Base-by-base conservation (phyloP, 495 filamentous ascomycete genomes). In the Hyphodiscus hymeniophilus region DNA sequence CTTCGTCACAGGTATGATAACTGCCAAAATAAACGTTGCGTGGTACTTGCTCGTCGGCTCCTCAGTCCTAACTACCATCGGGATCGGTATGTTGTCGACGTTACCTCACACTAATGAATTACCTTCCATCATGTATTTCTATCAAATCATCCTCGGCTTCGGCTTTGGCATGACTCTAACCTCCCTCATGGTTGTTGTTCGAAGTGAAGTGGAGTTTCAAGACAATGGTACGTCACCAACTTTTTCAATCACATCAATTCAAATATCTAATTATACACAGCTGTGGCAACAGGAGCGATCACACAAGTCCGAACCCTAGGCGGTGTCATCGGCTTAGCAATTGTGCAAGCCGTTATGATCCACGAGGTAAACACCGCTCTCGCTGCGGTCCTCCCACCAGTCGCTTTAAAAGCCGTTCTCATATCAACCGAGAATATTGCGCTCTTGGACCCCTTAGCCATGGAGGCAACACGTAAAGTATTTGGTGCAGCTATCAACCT, bases 251-350 rank as follows among this genome's bases (percentile, higher is more conserved):
- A n/a, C n/a, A n/a, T n/a, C n/a, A 34, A 22, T 24, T 45, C n/a
- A 5, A 17, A 8, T 38, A 1, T 23, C 43, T 17, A 15, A 30
- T 5, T 3, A 12, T 39, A 18, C 3, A 39, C 22, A 73, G 70
- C 71, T 18, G 51, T 69, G 2, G 70, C 69, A 0, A 72, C 74
- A 42, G 72, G 70, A 8, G 63, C 75, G 22, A 42, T 75, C 16
- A 67, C 72, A 0, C 70, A 75, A 30, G 63, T 66, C 22, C 66
- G 71, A 15, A 64, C 74, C 10, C 60, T 74, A 12, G 71, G 72
- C 8, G 72, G 72, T 5, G 70, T 68, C 31, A 60, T 76, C 16
- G 69, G 71, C n/a, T 67, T 76, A 35, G 68, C 71, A 2, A 63
- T 63, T 10, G 10, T 10, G 5, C 26, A 28, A 28, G 26, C 26